These are phyloP conservation scores for Flaveria ramosissima DNA, from an alignment of 129 eudicot species.

Conservation along the genomic window DNA sequence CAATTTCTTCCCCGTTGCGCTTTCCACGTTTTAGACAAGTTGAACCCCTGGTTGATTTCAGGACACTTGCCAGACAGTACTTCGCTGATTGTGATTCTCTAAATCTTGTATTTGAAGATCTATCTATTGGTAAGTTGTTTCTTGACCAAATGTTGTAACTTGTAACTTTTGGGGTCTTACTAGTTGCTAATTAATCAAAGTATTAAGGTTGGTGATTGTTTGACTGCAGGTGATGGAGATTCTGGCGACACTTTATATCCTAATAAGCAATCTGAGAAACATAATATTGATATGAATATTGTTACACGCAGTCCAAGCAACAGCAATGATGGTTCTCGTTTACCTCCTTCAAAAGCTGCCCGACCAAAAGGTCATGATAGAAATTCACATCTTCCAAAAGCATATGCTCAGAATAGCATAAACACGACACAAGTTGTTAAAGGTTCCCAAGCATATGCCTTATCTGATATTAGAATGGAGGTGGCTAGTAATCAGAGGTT, in stretches of 20 bases:
- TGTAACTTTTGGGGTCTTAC: no score
- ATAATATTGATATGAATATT: conserved; percentile 34
- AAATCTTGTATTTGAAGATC: conserved; percentile 65
- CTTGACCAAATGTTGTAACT: no score
- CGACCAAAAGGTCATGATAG: conserved; percentile 53
- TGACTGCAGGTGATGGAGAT: conserved; percentile 65
- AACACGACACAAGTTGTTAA: conserved; percentile 37
- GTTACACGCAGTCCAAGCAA: conserved; percentile 59
- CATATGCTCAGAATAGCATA: conserved; percentile 41
- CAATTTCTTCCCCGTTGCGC: conserved; percentile 82
- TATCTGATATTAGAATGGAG: conserved; percentile 42
- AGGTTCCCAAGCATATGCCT: conserved; percentile 40
- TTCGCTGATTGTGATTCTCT: conserved; percentile 71
- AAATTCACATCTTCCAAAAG: conserved; percentile 45
- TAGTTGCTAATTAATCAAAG: neutral
- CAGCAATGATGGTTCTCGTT: conserved; percentile 43
- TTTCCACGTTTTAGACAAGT: conserved; percentile 72
- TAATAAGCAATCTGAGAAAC: conserved; percentile 51
- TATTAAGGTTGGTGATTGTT: conserved; percentile 5
- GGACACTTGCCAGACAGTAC: conserved; percentile 70
- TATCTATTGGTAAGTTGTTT: conserved; percentile 51
- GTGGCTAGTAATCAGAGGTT: conserved; percentile 38
- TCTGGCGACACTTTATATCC: conserved; percentile 41
- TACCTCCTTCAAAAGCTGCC: conserved; percentile 42
- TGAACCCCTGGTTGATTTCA: conserved; percentile 62